A percentile compares a stretch with the other conserved stretches of the same genome.
These are phyloP conservation scores for Rhodotorula babjevae DNA, from an alignment of 768 basidiomycete genomes.

Conservation along the genomic window DNA sequence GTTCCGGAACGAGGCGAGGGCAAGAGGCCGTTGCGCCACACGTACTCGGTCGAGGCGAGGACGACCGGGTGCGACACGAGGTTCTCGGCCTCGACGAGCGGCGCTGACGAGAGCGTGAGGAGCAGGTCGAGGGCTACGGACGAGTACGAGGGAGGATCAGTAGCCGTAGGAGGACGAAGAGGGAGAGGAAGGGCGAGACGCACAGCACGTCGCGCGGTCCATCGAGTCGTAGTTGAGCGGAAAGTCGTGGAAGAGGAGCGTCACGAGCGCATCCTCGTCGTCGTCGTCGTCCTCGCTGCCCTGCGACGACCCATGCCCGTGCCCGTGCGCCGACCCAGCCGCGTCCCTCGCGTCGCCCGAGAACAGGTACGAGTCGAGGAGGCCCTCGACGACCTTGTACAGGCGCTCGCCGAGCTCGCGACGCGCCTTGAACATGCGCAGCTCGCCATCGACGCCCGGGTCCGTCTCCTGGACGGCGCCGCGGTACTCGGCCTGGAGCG, in stretches of 20 bases:
- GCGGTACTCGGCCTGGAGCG: slow-evolving; percentile 29
- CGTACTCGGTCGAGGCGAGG: slow-evolving; percentile 38
- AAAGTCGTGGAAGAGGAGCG: slow-evolving; percentile 36
- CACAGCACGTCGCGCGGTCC: slow-evolving; percentile 39
- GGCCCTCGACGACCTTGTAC: slow-evolving; percentile 33
- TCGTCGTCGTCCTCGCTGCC: slow-evolving; percentile 15
- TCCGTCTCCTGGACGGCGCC: slow-evolving; percentile 36
- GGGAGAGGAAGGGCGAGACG: not conserved
- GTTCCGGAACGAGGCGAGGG: slow-evolving; percentile 14
- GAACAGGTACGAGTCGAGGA: slow-evolving; percentile 37
- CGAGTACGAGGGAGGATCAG: too few species aligned
- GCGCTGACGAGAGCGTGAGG: slow-evolving; percentile 34
- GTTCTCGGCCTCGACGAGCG: slow-evolving; percentile 37
- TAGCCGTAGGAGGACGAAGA: fast-evolving
- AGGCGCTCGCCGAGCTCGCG: slow-evolving; percentile 34
- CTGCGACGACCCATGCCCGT: too few species aligned
- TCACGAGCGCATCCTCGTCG: slow-evolving; percentile 37
- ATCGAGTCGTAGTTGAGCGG: slow-evolving; percentile 38
- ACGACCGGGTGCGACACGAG: slow-evolving; percentile 40
- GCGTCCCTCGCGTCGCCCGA: slow-evolving; percentile 18
- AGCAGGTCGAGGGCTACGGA: slow-evolving; percentile 34
- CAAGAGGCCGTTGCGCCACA: slow-evolving; percentile 36
- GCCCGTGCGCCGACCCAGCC: not conserved
- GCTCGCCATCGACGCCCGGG: slow-evolving; percentile 38
- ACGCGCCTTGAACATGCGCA: slow-evolving; percentile 39